Evolutionary conservation across 768 basidiomycete genomes (phyloP).

Genomic region (Termitomyces sp.): DNA sequence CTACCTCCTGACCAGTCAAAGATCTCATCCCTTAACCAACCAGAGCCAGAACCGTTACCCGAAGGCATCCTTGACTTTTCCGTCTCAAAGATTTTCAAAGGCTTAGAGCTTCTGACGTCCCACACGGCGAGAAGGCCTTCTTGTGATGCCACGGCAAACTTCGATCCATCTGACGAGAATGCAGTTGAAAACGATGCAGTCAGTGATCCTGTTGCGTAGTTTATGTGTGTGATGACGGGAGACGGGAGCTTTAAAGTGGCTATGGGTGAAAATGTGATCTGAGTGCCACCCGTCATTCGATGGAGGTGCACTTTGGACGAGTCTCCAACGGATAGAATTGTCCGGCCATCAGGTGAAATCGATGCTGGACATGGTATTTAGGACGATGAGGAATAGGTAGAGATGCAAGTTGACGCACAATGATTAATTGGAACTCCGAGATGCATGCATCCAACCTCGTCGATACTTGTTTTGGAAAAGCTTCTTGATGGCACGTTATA

Average conservation of each 20-base stretch:
- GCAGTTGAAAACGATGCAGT: conserved; percentile 79
- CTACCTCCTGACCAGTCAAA: conserved; percentile 64
- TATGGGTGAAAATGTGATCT: conserved; percentile 62
- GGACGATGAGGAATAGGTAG: conserved; percentile 1
- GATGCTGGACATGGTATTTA: conserved; percentile 54
- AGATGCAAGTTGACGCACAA: conserved; percentile 44
- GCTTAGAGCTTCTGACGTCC: conserved; percentile 76
- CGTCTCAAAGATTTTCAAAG: conserved; percentile 67
- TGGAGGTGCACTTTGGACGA: conserved; percentile 84
- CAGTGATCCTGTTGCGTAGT: conserved; percentile 40
- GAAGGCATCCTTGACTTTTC: conserved; percentile 33
- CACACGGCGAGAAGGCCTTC: conserved; percentile 79
- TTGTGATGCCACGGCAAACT: conserved; percentile 83
- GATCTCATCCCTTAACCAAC: conserved; percentile 59
- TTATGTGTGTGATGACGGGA: conserved; percentile 38
- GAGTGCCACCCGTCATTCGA: conserved; percentile 63
- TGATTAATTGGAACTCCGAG: conserved; percentile 79
- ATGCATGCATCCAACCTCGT: conserved; percentile 49
- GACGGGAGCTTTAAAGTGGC: conserved; percentile 64
- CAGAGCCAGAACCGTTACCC: conserved; percentile 39
- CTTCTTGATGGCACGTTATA: conserved; percentile 67
- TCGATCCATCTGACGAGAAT: conserved; percentile 71
- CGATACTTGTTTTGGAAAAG: conserved; percentile 36
- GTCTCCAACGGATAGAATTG: conserved; percentile 87
- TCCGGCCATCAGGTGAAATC: conserved; percentile 84